Evolutionary conservation across 2,329 filamentous ascomycete species (phyloP), one percentile per base, ranked within the genome.

Genomic region (Penicillium brasilianum): DNA sequence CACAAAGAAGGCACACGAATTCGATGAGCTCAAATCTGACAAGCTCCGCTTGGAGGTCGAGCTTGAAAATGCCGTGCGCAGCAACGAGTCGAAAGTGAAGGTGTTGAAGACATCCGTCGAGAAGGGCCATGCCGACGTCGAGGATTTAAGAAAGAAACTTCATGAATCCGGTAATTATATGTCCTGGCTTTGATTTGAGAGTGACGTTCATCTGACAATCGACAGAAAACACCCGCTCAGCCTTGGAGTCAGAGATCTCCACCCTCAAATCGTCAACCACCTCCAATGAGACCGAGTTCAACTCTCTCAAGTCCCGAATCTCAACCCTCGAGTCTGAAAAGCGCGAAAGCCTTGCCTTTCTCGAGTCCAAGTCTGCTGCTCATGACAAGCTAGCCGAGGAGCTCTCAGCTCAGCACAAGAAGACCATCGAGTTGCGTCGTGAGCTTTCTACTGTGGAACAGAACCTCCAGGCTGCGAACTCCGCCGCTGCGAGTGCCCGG

Each of bases 31-130:
- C 43, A 92, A 90, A 70, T 89, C 94, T 10, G 91, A 96, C 66
- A 98, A 97, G 80, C 84, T 97, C 48, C 89, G 92, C 68, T 82
- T 91, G 49, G 92, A 97, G 71, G 95, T 99, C 48, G 93, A 98
- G 81, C 85, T 98, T 8, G 95, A 99, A 76, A 95, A 92, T 77
- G 90, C 90, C 18, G 89, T 97, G 51, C 89, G 93, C 69, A 90
- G 87, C 66, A 89, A 90, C 61, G 94, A 98, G 74, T 88, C 90
- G 25, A 91, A 93, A 77, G 88, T 89, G 66, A 92, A 94, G 73
- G 87, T 88, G 9, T 87, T 95, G 74, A 96, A 95, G 78, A 84
- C 86, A 6, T 91, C 90, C 0, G 86, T 92, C 48, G 92, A 96
- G 64, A 94, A 94, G 75, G 89, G 90, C 10, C 84, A 93, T 62